Evolutionary conservation across 2,329 filamentous ascomycete species (phyloP), one percentile per base, ranked within the genome.

Genomic region (Hymenoscyphus occultus): DNA sequence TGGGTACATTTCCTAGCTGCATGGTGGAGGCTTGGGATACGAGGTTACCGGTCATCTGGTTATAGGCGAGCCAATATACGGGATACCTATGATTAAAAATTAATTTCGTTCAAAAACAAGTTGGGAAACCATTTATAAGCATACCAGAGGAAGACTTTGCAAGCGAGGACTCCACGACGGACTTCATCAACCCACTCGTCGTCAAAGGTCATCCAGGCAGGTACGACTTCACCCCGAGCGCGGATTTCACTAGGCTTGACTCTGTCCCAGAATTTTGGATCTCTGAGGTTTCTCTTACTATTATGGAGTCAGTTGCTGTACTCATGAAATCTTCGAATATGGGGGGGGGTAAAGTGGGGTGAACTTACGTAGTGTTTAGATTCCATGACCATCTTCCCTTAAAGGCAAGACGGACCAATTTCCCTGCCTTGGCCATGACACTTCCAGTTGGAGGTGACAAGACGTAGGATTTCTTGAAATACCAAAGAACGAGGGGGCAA

Each of bases 121-220:
- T 28, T 28, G 28, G 2, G 28, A 28, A 28, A 28, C 28, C 3
- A 28, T 28, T 28, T 28, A 28, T 28, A 28, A 28, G 28, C 28
- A 28, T 28, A 83, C 81, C 89, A 92, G 67, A 86, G 76, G 76
- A 90, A 93, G 42, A 91, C 89, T 70, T 84, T 82, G 79, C 88
- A 90, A 65, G 88, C 88, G 71, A 71, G 79, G 78, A 72, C 79
- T 76, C 64, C 80, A 73, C 87, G 85, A 60, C 80, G 79, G 12
- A 88, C 83, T 70, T 90, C 87, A 71, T 86, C 85, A 60, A 92
- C 87, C 89, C 90, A 93, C 60, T 85, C 86, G 70, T 94, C 91
- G 67, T 93, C 90, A 70, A 92, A 92, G 0, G 87, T 90, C 87
- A 93, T 92, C 89, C 89, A 93, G 0, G 62, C 59, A 0, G 90